Conservation (phyloP, 2,329 filamentous ascomycete genomes). For the Albophoma yamanashiensis region DNA sequence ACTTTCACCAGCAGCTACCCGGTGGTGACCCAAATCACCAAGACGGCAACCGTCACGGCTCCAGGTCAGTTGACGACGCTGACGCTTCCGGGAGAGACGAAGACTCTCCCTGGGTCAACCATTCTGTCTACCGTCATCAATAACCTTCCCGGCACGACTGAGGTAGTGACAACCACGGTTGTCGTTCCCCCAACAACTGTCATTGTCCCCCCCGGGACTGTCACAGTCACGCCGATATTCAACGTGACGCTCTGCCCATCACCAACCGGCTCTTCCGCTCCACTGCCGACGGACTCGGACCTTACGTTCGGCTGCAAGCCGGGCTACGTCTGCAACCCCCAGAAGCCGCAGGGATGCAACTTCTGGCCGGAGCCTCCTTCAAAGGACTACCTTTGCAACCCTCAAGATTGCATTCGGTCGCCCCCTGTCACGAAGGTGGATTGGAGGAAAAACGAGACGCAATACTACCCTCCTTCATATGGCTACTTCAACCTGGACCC, state of each 20-base stretch:
- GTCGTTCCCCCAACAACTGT: constrained; percentile 16
- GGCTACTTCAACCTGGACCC: constrained; percentile 58
- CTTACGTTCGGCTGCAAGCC: constrained; percentile 43
- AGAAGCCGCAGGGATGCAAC: constrained; percentile 37
- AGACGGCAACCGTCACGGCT: constrained; percentile 3
- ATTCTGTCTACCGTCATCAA: background rate
- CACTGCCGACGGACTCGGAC: constrained; percentile 25
- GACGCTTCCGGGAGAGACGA: constrained; percentile 2
- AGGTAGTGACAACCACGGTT: constrained; percentile 18
- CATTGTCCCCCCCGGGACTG: constrained; percentile 15
- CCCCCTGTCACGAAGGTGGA: constrained; percentile 22
- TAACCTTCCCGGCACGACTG: constrained; percentile 9
- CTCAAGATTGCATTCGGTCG: constrained; percentile 31
- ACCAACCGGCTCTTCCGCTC: constrained; percentile 25
- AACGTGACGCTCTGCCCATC: constrained; percentile 30
- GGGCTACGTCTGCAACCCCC: constrained; percentile 41
- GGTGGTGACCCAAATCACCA: constrained; percentile 6
- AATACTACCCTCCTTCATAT: constrained; percentile 36
- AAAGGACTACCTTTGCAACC: constrained; percentile 35
- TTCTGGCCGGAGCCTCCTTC: constrained; percentile 37
- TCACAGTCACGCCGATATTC: constrained; percentile 15
- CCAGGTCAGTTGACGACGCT: constrained; percentile 5
- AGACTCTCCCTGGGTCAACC: background rate
- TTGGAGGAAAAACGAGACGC: constrained; percentile 34
- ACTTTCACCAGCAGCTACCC: constrained; percentile 7